Conservation (phyloP, 176 grass and related monocot species). For the Phoenix roebelenii region DNA sequence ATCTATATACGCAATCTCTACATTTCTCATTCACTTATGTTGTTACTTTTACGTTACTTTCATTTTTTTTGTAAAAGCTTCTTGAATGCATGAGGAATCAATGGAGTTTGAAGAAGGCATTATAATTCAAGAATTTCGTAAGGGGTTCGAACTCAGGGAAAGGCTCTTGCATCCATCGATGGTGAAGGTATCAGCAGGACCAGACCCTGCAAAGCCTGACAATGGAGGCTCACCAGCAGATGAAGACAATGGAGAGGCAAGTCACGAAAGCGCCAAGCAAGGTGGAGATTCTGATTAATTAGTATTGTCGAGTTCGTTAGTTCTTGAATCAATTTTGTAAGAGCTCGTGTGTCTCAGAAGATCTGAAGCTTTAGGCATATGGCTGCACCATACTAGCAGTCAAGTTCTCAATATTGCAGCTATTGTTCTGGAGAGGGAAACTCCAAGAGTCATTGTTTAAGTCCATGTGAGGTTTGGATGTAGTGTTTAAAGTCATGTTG, state of each 20-base stretch:
- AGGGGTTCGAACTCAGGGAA: constrained; percentile 84
- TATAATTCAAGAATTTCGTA: constrained; percentile 84
- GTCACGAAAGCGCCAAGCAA: constrained; percentile 18
- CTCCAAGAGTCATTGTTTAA: no score
- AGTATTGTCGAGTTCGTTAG: background rate
- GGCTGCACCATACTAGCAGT: no score
- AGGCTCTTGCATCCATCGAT: constrained; percentile 76
- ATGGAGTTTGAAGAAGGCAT: constrained; percentile 19
- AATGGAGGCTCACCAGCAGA: constrained; percentile 20
- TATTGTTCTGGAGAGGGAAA: no score
- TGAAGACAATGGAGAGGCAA: constrained; percentile 34
- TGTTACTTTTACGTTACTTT: no score
- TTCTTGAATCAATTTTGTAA: constrained; percentile 14
- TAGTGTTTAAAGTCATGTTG: no score
- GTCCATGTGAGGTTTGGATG: no score
- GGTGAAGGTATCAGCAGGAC: constrained; percentile 89
- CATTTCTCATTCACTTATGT: no score
- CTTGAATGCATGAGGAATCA: no score
- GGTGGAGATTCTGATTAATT: constrained; percentile 26
- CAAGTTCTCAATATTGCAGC: no score
- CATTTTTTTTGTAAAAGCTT: background rate
- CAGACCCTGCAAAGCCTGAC: constrained; percentile 41
- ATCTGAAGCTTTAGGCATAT: no score
- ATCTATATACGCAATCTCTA: no score
- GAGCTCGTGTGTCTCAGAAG: background rate